Percentiles rank a stretch among this genome's conserved stretches.
Conservation (phyloP, 2,329 filamentous ascomycete genomes). For the Chaetoscypha palmicola region DNA sequence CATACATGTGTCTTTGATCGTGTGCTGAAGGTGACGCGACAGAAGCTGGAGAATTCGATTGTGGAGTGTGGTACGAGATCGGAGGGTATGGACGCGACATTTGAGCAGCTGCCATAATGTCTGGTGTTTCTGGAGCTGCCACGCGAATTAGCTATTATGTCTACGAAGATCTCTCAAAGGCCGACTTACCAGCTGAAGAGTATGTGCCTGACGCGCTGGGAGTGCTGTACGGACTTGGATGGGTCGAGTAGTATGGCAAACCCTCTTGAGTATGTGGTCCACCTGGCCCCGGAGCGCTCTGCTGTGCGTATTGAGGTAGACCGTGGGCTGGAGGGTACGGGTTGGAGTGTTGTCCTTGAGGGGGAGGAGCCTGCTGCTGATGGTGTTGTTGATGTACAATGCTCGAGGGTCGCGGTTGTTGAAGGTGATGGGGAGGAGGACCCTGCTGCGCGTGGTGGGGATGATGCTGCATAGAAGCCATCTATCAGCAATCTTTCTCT, state of each 20-base stretch:
- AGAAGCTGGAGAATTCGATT: conserved; percentile 90
- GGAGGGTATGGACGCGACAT: conserved; percentile 76
- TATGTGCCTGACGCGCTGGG: conserved; percentile 78
- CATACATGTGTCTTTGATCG: conserved; percentile 85
- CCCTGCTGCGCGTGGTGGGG: conserved; percentile 67
- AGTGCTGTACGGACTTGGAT: conserved; percentile 77
- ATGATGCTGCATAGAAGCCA: conserved; percentile 56
- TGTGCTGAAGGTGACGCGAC: conserved; percentile 84
- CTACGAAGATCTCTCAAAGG: no score
- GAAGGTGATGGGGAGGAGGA: conserved; percentile 58
- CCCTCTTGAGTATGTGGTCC: conserved; percentile 55
- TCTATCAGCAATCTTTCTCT: conserved; percentile 24
- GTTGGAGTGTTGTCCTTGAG: conserved; percentile 53
- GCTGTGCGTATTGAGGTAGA: conserved; percentile 58
- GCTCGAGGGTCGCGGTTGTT: conserved; percentile 65
- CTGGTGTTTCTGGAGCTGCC: conserved; percentile 46
- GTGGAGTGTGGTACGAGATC: conserved; percentile 85
- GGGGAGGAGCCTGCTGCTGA: conserved; percentile 52
- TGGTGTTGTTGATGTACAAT: conserved; percentile 61
- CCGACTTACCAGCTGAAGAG: conserved; percentile 70
- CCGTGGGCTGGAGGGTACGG: conserved; percentile 64
- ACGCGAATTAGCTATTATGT: conserved; percentile 17
- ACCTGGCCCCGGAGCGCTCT: conserved; percentile 53
- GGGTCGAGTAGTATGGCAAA: conserved; percentile 71
- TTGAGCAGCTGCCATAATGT: conserved; percentile 59